A percentile compares a stretch with the other conserved stretches of the same genome.
These are phyloP conservation scores for Protomyces gravidus DNA, from an alignment of 1,139 yeast species.

Conservation along the genomic window DNA sequence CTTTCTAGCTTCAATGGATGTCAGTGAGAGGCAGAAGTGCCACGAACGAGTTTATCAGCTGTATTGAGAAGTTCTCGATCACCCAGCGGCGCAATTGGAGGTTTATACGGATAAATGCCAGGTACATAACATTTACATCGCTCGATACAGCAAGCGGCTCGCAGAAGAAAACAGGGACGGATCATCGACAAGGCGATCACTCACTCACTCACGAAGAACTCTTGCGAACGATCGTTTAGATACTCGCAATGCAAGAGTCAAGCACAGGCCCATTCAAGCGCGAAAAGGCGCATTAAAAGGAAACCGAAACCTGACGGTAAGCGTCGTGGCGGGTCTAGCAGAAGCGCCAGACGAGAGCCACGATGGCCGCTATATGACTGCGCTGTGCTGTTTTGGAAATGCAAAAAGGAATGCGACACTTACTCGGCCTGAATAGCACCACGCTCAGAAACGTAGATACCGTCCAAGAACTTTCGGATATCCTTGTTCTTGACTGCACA, in stretches of 20 bases:
- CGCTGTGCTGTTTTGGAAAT: not conserved
- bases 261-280: not conserved
- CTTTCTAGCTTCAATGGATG: no score
- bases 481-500: slow-evolving; percentile 99
- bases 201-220: not conserved
- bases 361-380: not conserved
- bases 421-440: slow-evolving; percentile 71
- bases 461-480: slow-evolving; percentile 85
- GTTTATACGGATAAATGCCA: no score
- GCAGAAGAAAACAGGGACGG: no score
- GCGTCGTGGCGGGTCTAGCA: not conserved
- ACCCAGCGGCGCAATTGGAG: no score
- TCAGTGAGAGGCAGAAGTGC: no score
- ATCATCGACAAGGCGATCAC: no score
- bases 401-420: not conserved
- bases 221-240: slow-evolving; percentile 1
- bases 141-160: no score
- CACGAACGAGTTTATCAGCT: no score
- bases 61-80: no score
- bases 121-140: no score
- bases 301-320: not conserved
- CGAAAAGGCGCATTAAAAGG: not conserved
- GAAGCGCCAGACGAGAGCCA: not conserved
- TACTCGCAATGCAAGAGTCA: slow-evolving; percentile 3
- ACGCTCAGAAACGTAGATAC: slow-evolving; percentile 88